These are phyloP conservation scores for Lenzites betulinus DNA, from an alignment of 768 basidiomycete species.

Conservation along the genomic window DNA sequence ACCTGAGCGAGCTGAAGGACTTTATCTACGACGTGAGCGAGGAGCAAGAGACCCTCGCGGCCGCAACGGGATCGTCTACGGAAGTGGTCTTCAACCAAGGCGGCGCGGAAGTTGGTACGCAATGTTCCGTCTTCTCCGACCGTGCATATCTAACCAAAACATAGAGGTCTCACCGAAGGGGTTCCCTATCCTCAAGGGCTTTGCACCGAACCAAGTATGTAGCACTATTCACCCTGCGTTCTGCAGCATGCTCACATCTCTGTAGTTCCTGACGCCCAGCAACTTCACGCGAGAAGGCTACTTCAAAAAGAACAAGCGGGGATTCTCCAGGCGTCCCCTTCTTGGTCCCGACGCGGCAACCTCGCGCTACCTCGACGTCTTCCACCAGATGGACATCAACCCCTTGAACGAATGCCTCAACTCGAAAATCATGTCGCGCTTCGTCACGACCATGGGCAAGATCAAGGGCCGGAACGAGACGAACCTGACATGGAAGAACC, in stretches of 20 bases:
- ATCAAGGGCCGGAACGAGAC: constrained; percentile 72
- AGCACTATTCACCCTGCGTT: constrained; percentile 15
- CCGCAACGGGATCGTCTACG: not conserved
- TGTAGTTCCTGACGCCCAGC: constrained; percentile 50
- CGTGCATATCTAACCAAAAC: no score
- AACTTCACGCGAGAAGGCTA: constrained; percentile 41
- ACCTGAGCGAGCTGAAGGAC: not conserved
- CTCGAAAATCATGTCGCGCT: constrained; percentile 54
- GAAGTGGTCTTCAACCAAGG: not conserved
- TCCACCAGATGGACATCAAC: constrained; percentile 71
- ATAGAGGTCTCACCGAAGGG: not conserved
- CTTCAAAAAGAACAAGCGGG: not conserved
- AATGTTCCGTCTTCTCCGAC: not conserved
- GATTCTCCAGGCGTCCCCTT: constrained; percentile 32
- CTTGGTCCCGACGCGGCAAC: constrained; percentile 59
- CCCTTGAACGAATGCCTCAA: constrained; percentile 72
- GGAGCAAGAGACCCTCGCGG: not conserved
- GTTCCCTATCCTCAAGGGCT: constrained; percentile 21
- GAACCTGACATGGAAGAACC: constrained; percentile 73
- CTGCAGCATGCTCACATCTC: not conserved
- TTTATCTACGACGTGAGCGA: constrained; percentile 1
- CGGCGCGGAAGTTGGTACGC: not conserved
- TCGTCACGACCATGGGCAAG: constrained; percentile 77
- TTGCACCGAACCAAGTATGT: constrained; percentile 23
- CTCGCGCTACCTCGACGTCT: constrained; percentile 62